Percentiles rank a stretch among this genome's conserved stretches.
Evolutionary conservation across 1,284 basidiomycete species (phyloP).

Genomic region (Leccinum angustisporum): DNA sequence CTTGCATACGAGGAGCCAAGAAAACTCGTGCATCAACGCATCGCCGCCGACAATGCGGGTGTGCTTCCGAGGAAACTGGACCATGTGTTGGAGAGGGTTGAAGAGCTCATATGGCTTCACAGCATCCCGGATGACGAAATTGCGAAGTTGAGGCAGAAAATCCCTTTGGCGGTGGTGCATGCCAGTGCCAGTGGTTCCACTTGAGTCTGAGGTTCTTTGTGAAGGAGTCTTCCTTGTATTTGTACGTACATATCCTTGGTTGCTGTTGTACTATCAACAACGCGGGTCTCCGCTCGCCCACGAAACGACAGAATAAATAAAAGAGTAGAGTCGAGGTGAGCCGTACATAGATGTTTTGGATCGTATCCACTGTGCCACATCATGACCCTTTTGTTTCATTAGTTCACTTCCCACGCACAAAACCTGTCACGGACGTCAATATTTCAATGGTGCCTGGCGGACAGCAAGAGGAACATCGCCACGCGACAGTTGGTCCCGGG

Average conservation of each 20-base stretch:
- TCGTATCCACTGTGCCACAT: too few relatives aligned
- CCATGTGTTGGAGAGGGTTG: conserved; percentile 13
- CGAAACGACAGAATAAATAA: too few relatives aligned
- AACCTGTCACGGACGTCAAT: too few relatives aligned
- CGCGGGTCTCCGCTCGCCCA: too few relatives aligned
- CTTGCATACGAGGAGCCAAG: not conserved
- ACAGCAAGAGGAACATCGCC: not conserved
- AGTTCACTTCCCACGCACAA: too few relatives aligned
- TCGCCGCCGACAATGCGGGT: not conserved
- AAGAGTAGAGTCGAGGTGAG: too few relatives aligned
- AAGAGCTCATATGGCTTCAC: conserved; percentile 14
- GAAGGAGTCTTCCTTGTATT: not conserved
- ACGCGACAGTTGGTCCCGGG: not conserved
- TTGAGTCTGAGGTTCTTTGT: not conserved
- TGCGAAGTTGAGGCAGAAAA: not conserved
- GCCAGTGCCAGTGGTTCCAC: not conserved
- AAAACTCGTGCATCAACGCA: not conserved
- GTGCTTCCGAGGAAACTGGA: conserved; percentile 4
- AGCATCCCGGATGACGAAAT: conserved; percentile 13
- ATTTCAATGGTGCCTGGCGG: too few relatives aligned
- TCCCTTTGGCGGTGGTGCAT: too few relatives aligned
- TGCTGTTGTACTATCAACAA: not conserved
- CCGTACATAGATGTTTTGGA: too few relatives aligned
- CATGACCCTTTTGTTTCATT: too few relatives aligned
- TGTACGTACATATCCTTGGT: not conserved